A percentile compares a stretch with the other conserved stretches of the same genome.
phyloP scores from a whole-genome alignment of 2,329 filamentous ascomycete species.

The Diplocarpon rosae region DNA sequence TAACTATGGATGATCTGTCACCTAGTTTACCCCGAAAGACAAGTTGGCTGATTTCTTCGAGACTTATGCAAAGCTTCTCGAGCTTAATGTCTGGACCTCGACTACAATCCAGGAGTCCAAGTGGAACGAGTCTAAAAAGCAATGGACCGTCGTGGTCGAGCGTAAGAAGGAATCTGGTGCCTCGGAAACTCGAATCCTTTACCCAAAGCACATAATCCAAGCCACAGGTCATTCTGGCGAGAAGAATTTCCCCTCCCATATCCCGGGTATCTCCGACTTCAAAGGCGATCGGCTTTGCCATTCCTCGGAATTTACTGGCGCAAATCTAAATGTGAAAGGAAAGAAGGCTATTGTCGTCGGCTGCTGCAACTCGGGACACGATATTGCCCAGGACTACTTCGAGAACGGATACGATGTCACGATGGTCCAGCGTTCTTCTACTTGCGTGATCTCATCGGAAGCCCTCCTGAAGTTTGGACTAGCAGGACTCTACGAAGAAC shows the following conservation, averaged over 20 bases:
- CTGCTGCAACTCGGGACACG: constrained; percentile 56
- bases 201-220: constrained; percentile 19
- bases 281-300: constrained; percentile 48
- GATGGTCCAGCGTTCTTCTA: constrained; percentile 57
- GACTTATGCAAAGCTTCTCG: constrained; percentile 50
- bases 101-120: constrained; percentile 37
- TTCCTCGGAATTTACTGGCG: constrained; percentile 47
- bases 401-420: constrained; percentile 58
- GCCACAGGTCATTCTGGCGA: constrained; percentile 33
- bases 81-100: constrained; percentile 55
- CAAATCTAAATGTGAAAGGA: constrained; percentile 34
- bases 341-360: constrained; percentile 56
- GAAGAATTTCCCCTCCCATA: constrained; percentile 35
- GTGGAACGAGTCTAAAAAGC: constrained; percentile 38
- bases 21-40: constrained; percentile 55
- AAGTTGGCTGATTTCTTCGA: constrained; percentile 61
- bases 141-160: constrained; percentile 45
- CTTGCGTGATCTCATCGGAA: constrained; percentile 49
- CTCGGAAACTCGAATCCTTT: constrained; percentile 12
- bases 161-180: constrained; percentile 28
- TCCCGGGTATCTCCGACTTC: constrained; percentile 41
- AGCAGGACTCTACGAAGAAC: constrained; percentile 30
- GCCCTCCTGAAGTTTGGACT: constrained; percentile 33
- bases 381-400: constrained; percentile 57
- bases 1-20: not conserved